Percentiles rank a stretch among this genome's conserved stretches.
Conservation (phyloP, 179 eudicot species). For the Camellia oleifera region DNA sequence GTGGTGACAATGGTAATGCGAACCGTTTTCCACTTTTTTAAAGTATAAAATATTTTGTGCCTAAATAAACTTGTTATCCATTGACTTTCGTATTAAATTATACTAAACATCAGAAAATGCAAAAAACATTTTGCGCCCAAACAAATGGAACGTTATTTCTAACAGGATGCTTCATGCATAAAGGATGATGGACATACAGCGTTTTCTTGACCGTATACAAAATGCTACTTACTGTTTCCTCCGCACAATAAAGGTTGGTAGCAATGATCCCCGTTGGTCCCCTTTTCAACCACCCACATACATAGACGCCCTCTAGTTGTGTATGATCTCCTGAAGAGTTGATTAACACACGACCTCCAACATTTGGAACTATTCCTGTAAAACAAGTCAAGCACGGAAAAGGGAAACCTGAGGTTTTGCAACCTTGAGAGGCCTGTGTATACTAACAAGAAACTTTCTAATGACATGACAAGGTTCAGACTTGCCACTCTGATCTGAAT, state of each 20-base stretch:
- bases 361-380: constrained; percentile 87
- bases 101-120: too few relatives aligned
- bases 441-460: background rate
- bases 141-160: background rate
- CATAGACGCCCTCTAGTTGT: constrained; percentile 59
- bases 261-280: constrained; percentile 95
- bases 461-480: background rate
- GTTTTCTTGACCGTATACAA: background rate
- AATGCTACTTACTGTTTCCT: constrained; percentile 73
- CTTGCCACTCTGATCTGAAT: background rate
- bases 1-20: too few relatives aligned
- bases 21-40: too few relatives aligned
- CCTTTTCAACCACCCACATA: constrained; percentile 95
- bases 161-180: background rate
- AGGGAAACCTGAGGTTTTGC: constrained; percentile 8
- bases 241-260: constrained; percentile 88
- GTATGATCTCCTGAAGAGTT: constrained; percentile 28
- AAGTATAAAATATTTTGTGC: too few relatives aligned
- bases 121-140: too few relatives aligned
- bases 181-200: background rate
- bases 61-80: too few relatives aligned
- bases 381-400: constrained; percentile 6
- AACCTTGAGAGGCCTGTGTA: background rate
- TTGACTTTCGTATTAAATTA: too few relatives aligned
- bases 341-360: constrained; percentile 69